Base-by-base conservation (phyloP, 768 basidiomycete species). In the Artomyces pyxidatus region DNA sequence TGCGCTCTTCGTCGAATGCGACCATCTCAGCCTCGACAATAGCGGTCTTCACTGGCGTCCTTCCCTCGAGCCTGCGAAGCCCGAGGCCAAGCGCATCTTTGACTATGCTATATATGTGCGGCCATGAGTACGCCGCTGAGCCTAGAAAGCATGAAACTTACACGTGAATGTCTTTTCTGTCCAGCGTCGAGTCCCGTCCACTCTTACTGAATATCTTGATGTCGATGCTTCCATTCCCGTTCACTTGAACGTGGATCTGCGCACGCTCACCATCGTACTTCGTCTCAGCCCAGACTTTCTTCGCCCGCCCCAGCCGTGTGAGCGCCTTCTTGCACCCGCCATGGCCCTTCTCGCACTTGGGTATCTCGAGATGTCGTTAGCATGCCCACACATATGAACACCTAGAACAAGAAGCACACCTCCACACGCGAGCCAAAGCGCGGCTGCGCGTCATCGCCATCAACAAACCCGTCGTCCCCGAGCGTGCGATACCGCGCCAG, bases 191-290 rank as follows among this genome's bases (percentile, higher is more conserved):
- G 58, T 95, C 80, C 16, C 92, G 68, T 49, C 78, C 83, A 58
- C 86, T 91, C 66, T 97, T 95, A 69, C 88, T 92, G 62, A 85
- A 92, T 35, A 95, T 91, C 1, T 68, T 81, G 51, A 94, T 85
- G 28, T 67, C 68, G 4, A 73, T 62, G 12, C 69, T 62, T 3
- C 57, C 60, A 16, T 68, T 64, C 3, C 56, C 58, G 4, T 59
- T 51, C 2, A 83, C 60, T 59, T 83, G 71, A 21, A 92, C 76
- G 59, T 97, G 93, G 23, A 94, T 90, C 58, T 97, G 93, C 47
- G 91, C 84, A n/a, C 93, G 76, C 65, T 95, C 92, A 9, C 93
- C 93, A 50, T 95, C 93, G 62, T 94, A 94, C 64, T 97, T 97
- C 0, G 83, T 92, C 67, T 97, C 93, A 1, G 85, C 88, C 79